Conservation (phyloP, 495 filamentous ascomycete species). For the Choiromyces venosus region DNA sequence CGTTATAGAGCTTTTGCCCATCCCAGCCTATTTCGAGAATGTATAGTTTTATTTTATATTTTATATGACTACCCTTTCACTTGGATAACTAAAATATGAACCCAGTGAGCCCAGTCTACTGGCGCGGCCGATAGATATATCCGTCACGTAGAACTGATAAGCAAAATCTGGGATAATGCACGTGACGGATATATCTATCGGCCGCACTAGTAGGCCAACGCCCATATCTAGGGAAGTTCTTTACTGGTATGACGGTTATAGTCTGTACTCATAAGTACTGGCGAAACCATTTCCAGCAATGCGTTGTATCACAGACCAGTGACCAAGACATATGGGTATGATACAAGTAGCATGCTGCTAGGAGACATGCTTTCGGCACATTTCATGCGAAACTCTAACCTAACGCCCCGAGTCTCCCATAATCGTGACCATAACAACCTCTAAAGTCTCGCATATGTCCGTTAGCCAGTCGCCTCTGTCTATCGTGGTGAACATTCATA, state of each 20-base stretch:
- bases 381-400: background rate
- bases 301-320: background rate
- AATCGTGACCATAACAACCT: background rate
- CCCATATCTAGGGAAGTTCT: background rate
- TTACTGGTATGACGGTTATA: background rate
- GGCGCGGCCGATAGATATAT: too few relatives aligned
- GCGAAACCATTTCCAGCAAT: background rate
- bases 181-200: too few relatives aligned
- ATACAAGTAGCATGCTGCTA: background rate
- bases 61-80: background rate
- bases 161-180: too few relatives aligned
- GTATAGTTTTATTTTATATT: too few relatives aligned
- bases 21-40: background rate
- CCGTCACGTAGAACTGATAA: too few relatives aligned
- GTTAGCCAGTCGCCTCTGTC: background rate
- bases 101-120: background rate
- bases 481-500: background rate
- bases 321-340: background rate
- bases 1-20: background rate
- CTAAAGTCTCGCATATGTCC: background rate
- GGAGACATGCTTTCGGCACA: background rate
- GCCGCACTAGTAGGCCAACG: too few relatives aligned
- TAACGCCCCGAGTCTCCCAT: background rate
- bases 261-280: background rate
- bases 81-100: background rate